phyloP scores from a whole-genome alignment of 306 rosid genomes.

The Inga oerstediana region DNA sequence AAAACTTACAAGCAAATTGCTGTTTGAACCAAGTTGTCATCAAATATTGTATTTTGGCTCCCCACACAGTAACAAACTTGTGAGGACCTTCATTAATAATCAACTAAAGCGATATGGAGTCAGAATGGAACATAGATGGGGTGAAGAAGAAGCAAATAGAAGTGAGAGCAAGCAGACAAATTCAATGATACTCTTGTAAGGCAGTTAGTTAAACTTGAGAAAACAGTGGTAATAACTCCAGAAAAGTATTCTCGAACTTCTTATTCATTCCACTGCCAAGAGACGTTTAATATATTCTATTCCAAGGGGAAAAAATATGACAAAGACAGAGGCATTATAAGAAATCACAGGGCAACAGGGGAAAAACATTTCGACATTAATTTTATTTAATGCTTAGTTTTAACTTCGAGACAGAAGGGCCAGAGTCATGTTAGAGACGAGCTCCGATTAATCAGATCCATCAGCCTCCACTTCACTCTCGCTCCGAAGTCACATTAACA shows the following conservation, averaged over 20 bases:
- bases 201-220: neutral
- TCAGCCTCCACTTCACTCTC: neutral
- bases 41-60: neutral
- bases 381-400: neutral
- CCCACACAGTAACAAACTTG: neutral
- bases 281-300: neutral
- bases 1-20: conserved; percentile 13
- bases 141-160: neutral
- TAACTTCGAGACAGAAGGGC: neutral
- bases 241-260: neutral
- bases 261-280: neutral
- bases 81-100: neutral
- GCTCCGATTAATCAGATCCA: neutral
- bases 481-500: neutral
- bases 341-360: neutral
- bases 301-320: neutral
- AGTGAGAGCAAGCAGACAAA: neutral
- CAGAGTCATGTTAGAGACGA: neutral
- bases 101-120: neutral
- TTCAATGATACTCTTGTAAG: neutral
- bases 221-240: neutral
- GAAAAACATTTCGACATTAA: neutral
- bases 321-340: neutral
- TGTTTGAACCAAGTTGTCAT: conserved; percentile 5
- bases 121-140: conserved; percentile 4